These are phyloP conservation scores for Mycena rosella DNA, from an alignment of 768 basidiomycete species.

Conservation along the genomic window DNA sequence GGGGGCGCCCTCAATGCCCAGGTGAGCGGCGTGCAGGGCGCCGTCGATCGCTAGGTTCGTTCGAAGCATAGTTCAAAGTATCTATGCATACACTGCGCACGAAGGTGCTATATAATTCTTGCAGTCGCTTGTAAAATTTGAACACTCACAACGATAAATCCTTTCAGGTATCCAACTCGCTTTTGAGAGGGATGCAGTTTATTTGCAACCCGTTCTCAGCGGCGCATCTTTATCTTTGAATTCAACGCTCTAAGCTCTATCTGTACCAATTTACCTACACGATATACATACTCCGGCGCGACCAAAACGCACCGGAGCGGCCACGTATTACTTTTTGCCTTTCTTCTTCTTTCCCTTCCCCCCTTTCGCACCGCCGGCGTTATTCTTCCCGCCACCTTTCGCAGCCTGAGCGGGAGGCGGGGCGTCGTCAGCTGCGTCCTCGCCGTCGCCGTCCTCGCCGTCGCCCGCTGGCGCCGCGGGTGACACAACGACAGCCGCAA, in stretches of 20 bases:
- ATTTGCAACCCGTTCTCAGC: conserved; percentile 11
- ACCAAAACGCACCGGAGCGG: conserved; percentile 15
- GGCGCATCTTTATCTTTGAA: conserved; percentile 2
- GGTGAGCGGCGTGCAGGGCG: too few relatives aligned
- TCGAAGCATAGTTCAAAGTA: too few relatives aligned
- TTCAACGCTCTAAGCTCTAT: conserved; percentile 13
- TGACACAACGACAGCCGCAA: conserved; percentile 1
- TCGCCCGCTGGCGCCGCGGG: conserved; percentile 15
- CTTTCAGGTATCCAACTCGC: conserved; percentile 7
- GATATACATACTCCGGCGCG: too few relatives aligned
- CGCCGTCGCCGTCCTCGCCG: conserved; percentile 17
- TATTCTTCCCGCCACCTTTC: conserved; percentile 24
- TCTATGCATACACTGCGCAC: too few relatives aligned
- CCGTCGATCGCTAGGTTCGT: too few relatives aligned
- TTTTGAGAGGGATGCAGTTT: conserved; percentile 12
- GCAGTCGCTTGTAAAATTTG: conserved; percentile 1
- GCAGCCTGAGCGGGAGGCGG: conserved; percentile 7
- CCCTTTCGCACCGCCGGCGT: conserved; percentile 15
- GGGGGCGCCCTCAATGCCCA: too few relatives aligned
- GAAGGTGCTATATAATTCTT: conserved; percentile 1
- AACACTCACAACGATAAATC: conserved; percentile 11
- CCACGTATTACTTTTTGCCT: conserved; percentile 10
- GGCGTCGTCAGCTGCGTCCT: conserved; percentile 6
- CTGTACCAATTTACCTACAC: conserved; percentile 12
- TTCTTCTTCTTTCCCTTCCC: conserved; percentile 29